phyloP scores from a whole-genome alignment of 164 flowering plant genomes.

The Tetracentron sinense region DNA sequence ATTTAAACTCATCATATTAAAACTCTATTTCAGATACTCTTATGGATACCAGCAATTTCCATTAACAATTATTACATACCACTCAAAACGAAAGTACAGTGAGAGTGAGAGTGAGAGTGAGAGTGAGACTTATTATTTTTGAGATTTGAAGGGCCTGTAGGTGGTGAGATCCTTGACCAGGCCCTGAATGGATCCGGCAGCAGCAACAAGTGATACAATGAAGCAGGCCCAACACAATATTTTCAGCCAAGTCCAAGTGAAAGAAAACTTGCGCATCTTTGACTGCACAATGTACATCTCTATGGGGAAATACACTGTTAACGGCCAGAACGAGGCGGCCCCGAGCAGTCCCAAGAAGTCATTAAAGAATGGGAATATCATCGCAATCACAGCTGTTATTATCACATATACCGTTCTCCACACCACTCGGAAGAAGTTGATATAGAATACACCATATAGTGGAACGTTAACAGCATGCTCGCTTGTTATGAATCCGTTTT shows the following conservation, averaged over 20 bases:
- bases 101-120: no score
- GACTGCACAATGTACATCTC: constrained; percentile 76
- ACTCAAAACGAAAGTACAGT: no score
- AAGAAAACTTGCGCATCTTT: constrained; percentile 42
- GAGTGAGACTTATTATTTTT: no score
- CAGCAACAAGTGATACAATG: constrained; percentile 60
- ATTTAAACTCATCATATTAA: no score
- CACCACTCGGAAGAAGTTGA: constrained; percentile 58
- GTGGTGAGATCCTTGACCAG: constrained; percentile 36
- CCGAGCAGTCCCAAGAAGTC: constrained; percentile 71
- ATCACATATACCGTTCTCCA: constrained; percentile 76
- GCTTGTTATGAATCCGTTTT: constrained; percentile 45
- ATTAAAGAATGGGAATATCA: constrained; percentile 90
- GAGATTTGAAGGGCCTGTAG: constrained; percentile 59
- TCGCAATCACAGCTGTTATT: constrained; percentile 59
- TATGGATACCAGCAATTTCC: no score
- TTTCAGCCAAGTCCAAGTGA: constrained; percentile 65
- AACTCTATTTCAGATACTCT: no score
- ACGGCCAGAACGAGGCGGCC: constrained; percentile 71
- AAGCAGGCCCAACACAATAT: constrained; percentile 65
- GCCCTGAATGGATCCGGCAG: constrained; percentile 74
- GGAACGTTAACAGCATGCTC: constrained; percentile 47
- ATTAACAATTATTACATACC: no score
- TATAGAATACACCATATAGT: constrained; percentile 24
- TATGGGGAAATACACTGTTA: constrained; percentile 83